Conservation (phyloP, 2,329 filamentous ascomycete genomes). For the Aureobasidium melanogenum region DNA sequence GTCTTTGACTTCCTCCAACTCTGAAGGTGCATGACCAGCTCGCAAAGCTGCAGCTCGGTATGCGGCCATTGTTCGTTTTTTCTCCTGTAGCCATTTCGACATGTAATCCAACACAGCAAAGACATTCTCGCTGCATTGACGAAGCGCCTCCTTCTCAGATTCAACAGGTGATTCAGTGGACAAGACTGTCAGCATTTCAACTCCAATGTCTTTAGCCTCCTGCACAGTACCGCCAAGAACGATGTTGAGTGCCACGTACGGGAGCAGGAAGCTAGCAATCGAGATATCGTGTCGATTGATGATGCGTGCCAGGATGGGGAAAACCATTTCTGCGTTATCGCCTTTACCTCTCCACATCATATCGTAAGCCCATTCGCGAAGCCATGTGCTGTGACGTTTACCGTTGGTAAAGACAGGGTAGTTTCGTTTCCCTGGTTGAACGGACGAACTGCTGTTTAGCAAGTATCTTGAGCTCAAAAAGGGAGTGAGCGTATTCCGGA, state of each 20-base stretch:
- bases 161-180: slow-evolving; percentile 48
- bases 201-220: slow-evolving; percentile 56
- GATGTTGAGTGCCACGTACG: slow-evolving; percentile 76
- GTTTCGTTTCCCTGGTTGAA: slow-evolving; percentile 21
- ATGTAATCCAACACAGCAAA: slow-evolving; percentile 89
- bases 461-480: slow-evolving; percentile 79
- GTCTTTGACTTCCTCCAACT: slow-evolving; percentile 44
- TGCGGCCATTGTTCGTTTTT: slow-evolving; percentile 44
- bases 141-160: slow-evolving; percentile 62
- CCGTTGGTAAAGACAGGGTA: slow-evolving; percentile 72
- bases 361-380: slow-evolving; percentile 71
- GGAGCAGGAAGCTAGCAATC: slow-evolving; percentile 79
- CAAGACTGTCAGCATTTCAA: slow-evolving; percentile 69
- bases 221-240: slow-evolving; percentile 62
- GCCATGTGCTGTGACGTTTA: slow-evolving; percentile 69
- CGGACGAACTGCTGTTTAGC: slow-evolving; percentile 41
- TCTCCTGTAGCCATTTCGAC: slow-evolving; percentile 79
- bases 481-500: slow-evolving; percentile 75
- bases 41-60: slow-evolving; percentile 34
- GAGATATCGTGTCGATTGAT: slow-evolving; percentile 79
- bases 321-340: slow-evolving; percentile 65
- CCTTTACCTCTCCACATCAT: slow-evolving; percentile 71
- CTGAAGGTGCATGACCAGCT: slow-evolving; percentile 33
- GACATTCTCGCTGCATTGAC: slow-evolving; percentile 83
- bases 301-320: slow-evolving; percentile 70